Base-by-base conservation (phyloP, 805 yeast species). In the Starmerella apicola region DNA sequence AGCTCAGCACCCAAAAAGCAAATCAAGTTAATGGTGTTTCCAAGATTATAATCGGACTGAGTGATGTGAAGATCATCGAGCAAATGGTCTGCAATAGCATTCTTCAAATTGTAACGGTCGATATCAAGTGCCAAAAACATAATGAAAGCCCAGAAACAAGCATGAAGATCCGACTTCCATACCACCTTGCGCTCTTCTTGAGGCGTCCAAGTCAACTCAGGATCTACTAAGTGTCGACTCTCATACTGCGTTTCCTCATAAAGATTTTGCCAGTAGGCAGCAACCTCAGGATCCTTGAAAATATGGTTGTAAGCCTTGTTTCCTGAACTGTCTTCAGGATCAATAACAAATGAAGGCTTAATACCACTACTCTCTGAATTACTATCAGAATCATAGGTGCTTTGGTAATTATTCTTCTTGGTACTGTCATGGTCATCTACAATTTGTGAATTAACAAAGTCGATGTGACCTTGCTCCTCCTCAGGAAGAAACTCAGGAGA, bases 61-160 rank as follows among this genome's bases (percentile, higher is more conserved):
- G 68, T 67, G 52, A 78, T 50, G 1, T 61, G 52, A 40, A 76
- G 59, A 46, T 77, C 80, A 1, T 54, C 58, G 37, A 76, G 55
- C 49, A 77, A 48, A 47, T 71, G 67, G 46, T 74, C 82, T 0
- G 81, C 63, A 4, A 72, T 61, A 7, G 79, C 79, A 50, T 74
- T 78, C 3, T 63, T 53, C 36, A 76, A 56, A 53, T 76, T 76
- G 37, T 68, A 68, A 50, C 82, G 59, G 56, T 74, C 81, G 41
- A 75, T 56, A 51, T 76, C 74, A 40, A 76, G 62, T 12, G 73
- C 76, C 32, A 71, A 59, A 52, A 76, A 76, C 72, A 75, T 65
- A 41, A 76, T 49, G 44, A 73, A 72, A 0, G 79, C 78, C 64
- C 76, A 65, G 23, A 72, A 57, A 4, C 75, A 62, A 21, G 77